Base-by-base conservation (phyloP, 1,139 yeast genomes). In the Nakaseomyces sp. region DNA sequence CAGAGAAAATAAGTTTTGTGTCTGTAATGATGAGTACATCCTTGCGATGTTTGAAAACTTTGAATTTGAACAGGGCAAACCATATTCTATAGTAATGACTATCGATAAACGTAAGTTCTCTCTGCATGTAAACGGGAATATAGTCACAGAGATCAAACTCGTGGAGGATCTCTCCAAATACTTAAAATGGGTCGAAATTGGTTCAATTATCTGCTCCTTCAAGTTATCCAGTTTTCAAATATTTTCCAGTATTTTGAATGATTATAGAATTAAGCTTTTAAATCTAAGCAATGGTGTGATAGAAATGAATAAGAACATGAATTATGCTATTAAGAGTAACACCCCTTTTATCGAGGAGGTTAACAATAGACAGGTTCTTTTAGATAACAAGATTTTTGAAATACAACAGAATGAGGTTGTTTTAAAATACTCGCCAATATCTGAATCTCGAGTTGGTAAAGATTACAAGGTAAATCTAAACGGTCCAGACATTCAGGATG, bases 1-100 rank as follows among this genome's bases (percentile, higher is more conserved):
- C 8, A 56, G 49, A 40, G 60, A 57, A 24, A 50, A 53, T 2
- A 53, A 51, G 12, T 48, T 59, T 18, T 54, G 56, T 43, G 35
- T 60, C 5, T 53, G 63, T 2, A 56, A 58, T 30, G 59, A 59
- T 44, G 61, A 57, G 30, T 58, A 46, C 32, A 50, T 55, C 4
- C 39, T 58, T 6, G 63, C 56, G 1, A 26, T 57, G 12, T 58
- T 58, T 38, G 56, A 58, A n/a, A 50, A 45, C 8, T 55, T 52
- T 19, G 58, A 54, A 13, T 56, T 61, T 43, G 54, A 52, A 19
- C 39, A 49, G 1, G 49, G 50, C 4, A 40, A 26, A 3, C 24
- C 50, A 3, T 32, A 32, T 32, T 32, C 36, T 10, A 4, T 32
- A 32, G 6, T 18, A 18, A 18, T 19, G 6, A 32, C 36, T 10